phyloP scores from a whole-genome alignment of 345 rosid genomes.

The Lepidium africanum region DNA sequence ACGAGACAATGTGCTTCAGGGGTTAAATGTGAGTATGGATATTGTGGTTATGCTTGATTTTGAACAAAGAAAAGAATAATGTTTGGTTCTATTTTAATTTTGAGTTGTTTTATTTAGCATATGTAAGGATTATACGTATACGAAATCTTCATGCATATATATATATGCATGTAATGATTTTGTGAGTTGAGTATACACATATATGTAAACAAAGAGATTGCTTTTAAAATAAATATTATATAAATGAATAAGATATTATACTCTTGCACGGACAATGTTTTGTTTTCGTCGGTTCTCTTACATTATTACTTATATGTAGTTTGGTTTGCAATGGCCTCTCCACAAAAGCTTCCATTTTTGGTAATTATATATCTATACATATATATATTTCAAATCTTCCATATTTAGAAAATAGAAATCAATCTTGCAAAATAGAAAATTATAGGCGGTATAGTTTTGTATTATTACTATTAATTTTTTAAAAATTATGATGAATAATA shows the following conservation, averaged over 20 bases:
- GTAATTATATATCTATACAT: no score
- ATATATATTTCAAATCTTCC: no score
- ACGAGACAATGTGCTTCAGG: conserved; percentile 35
- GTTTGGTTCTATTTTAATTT: neutral
- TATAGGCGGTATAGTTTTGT: no score
- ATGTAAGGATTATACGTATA: neutral
- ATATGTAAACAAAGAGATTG: conserved; percentile 5
- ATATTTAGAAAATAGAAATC: no score
- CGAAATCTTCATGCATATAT: neutral
- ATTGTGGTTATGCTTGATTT: conserved; percentile 62
- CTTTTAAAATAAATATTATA: neutral
- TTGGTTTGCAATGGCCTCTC: no score
- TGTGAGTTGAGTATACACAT: conserved; percentile 1
- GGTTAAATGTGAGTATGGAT: conserved; percentile 45
- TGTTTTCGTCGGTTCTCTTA: neutral
- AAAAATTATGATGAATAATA: no score
- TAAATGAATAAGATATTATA: neutral
- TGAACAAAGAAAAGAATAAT: neutral
- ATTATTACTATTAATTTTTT: no score
- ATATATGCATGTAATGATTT: neutral
- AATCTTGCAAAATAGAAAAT: no score
- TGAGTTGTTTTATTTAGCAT: neutral
- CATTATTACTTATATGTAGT: neutral
- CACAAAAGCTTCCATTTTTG: no score
- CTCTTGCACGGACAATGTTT: neutral